A percentile compares a stretch with the other conserved stretches of the same genome.
Conservation (phyloP, 139 green algal species). For the Ostreobium quekettii region DNA sequence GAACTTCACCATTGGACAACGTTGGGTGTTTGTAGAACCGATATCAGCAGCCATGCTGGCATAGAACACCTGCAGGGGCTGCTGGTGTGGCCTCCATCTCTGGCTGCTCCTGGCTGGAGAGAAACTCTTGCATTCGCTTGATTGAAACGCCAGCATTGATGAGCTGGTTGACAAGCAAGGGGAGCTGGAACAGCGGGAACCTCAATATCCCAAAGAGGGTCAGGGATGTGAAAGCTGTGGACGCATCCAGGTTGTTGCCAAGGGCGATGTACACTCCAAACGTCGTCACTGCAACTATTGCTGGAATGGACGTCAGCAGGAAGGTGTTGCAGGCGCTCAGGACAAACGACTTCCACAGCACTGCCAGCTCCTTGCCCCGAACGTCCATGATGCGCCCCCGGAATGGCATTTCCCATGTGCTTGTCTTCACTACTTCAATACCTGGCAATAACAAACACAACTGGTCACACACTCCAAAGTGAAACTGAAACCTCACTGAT, state of each 20-base stretch:
- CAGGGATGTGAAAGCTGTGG: conserved; percentile 58
- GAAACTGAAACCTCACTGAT: no score
- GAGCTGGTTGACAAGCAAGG: conserved; percentile 38
- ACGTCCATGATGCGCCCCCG: conserved; percentile 19
- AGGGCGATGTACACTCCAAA: conserved; percentile 41
- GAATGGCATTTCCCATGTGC: conserved; percentile 42
- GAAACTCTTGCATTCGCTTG: conserved; percentile 37
- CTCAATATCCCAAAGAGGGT: conserved; percentile 74
- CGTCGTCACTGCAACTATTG: conserved; percentile 37
- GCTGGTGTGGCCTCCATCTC: conserved; percentile 3
- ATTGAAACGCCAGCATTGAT: conserved; percentile 43
- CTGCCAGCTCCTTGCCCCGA: conserved; percentile 19
- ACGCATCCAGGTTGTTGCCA: conserved; percentile 35
- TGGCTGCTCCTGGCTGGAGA: conserved; percentile 30
- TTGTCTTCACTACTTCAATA: conserved; percentile 63
- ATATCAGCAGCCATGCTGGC: no score
- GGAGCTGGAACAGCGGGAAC: conserved; percentile 54
- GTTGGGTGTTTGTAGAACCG: no score
- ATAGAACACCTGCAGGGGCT: no score
- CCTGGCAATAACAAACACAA: conserved; percentile 22
- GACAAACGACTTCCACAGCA: conserved; percentile 35
- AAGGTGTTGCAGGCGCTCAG: conserved; percentile 29
- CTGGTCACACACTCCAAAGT: background rate
- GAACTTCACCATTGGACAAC: no score
- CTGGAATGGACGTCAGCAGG: conserved; percentile 35